These are phyloP conservation scores for Fusarium paranaense DNA, from an alignment of 2,329 filamentous ascomycete genomes.

Conservation along the genomic window DNA sequence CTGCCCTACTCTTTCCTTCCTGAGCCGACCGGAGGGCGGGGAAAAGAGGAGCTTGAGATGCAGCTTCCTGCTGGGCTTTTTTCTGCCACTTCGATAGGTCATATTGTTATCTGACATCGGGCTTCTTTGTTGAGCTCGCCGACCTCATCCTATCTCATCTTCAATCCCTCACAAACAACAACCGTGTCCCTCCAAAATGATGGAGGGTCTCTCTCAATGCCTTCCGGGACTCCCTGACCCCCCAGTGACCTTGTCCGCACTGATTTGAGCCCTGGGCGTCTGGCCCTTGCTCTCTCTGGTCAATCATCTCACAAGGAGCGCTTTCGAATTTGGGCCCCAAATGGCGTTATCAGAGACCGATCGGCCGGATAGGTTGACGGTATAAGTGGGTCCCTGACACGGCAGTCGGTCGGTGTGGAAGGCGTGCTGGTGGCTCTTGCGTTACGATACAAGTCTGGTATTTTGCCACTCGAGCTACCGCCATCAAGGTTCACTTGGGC, in stretches of 20 bases:
- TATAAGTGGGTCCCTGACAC: slow-evolving; percentile 35
- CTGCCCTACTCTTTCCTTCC: slow-evolving; percentile 17
- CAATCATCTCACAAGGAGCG: slow-evolving; percentile 30
- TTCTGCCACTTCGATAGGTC: not conserved
- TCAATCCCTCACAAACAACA: not conserved
- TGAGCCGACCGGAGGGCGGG: slow-evolving; percentile 21
- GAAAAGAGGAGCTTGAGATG: slow-evolving; percentile 19
- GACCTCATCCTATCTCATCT: not conserved
- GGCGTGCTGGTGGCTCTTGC: slow-evolving; percentile 24
- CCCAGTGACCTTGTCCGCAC: slow-evolving; percentile 15
- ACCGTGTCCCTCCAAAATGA: not conserved
- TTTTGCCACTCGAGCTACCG: slow-evolving; percentile 28
- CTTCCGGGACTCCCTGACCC: not conserved
- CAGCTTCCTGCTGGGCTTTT: not conserved
- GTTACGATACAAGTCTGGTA: slow-evolving; percentile 24
- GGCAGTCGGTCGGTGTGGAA: slow-evolving; percentile 39
- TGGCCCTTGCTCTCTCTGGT: slow-evolving; percentile 6
- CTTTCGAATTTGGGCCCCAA: slow-evolving; percentile 40
- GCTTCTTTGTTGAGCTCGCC: not conserved
- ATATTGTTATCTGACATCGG: not conserved
- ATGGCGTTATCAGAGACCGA: slow-evolving; percentile 46
- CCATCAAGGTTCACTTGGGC: not conserved
- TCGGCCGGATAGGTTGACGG: slow-evolving; percentile 36
- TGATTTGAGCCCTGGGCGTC: slow-evolving; percentile 27
- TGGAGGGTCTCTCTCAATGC: not conserved